Conservation (phyloP, 2,329 filamentous ascomycete species). For the Davidsoniella eucalypti region DNA sequence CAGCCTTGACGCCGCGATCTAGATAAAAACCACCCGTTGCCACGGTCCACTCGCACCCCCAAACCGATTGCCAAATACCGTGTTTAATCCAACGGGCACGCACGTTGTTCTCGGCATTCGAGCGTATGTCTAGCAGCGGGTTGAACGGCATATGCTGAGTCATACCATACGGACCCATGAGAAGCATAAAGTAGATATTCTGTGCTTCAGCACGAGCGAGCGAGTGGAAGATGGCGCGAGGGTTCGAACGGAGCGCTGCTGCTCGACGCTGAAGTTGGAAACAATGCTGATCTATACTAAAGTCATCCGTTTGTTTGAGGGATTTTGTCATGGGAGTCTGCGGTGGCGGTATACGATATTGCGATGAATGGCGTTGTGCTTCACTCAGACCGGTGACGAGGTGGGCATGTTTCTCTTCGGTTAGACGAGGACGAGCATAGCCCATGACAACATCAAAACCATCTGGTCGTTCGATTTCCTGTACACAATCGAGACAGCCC, state of each 20-base stretch:
- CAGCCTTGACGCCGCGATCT: neutral
- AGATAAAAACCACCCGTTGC: neutral
- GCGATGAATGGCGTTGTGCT: neutral
- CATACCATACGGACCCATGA: neutral
- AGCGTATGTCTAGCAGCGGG: neutral
- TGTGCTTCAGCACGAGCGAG: neutral
- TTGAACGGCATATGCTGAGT: neutral
- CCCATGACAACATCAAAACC: neutral
- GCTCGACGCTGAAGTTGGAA: neutral
- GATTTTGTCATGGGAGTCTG: neutral
- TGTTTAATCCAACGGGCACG: slow-evolving; percentile 11
- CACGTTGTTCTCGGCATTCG: slow-evolving; percentile 14
- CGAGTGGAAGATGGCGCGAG: neutral
- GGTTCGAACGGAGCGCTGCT: neutral
- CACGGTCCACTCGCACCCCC: slow-evolving; percentile 12
- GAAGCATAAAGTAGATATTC: neutral
- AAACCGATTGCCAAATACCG: slow-evolving; percentile 12
- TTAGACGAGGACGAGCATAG: neutral
- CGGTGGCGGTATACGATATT: no score
- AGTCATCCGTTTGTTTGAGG: neutral
- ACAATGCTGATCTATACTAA: neutral
- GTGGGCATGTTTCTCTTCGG: neutral
- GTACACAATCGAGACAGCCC: neutral
- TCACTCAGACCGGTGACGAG: neutral
- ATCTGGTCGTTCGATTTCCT: neutral